These are phyloP conservation scores for Ceratocystis diversiconidia DNA, from an alignment of 2,329 filamentous ascomycete species.

Conservation along the genomic window DNA sequence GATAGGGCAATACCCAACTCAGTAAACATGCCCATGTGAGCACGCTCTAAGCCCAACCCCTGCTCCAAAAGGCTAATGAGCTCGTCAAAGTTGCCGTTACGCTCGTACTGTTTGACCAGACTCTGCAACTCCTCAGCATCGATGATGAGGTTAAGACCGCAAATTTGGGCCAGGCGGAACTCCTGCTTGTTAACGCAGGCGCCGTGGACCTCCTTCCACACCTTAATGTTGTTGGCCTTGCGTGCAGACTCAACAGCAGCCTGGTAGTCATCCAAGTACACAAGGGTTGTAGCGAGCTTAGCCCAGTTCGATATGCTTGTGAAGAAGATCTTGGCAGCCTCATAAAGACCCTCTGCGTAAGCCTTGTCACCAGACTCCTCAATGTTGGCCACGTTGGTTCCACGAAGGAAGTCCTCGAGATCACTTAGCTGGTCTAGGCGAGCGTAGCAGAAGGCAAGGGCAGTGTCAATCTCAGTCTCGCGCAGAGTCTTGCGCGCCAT, in stretches of 20 bases:
- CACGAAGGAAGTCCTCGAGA: constrained; percentile 88
- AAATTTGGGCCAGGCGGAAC: constrained; percentile 96
- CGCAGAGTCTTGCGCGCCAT: constrained; percentile 97
- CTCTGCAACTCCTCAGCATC: constrained; percentile 90
- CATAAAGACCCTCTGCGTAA: constrained; percentile 82
- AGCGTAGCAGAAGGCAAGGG: constrained; percentile 83
- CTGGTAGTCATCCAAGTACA: constrained; percentile 95
- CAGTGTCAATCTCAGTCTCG: constrained; percentile 86
- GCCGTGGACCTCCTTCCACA: constrained; percentile 97
- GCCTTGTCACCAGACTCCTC: constrained; percentile 98
- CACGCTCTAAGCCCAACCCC: constrained; percentile 79
- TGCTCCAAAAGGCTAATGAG: constrained; percentile 89
- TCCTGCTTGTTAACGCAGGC: constrained; percentile 96
- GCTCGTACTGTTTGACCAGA: constrained; percentile 92
- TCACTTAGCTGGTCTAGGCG: constrained; percentile 82
- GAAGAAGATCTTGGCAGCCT: constrained; percentile 98
- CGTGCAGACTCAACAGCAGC: constrained; percentile 93
- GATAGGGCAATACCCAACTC: constrained; percentile 80
- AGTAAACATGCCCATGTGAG: constrained; percentile 96
- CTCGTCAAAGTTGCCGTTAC: constrained; percentile 95
- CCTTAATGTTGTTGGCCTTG: constrained; percentile 98
- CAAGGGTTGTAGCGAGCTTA: constrained; percentile 91
- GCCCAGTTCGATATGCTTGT: constrained; percentile 99
- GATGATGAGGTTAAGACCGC: constrained; percentile 92
- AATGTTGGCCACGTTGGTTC: constrained; percentile 86